phyloP scores from a whole-genome alignment of 2,329 filamentous ascomycete genomes.

The Aspergillus brasiliensis region DNA sequence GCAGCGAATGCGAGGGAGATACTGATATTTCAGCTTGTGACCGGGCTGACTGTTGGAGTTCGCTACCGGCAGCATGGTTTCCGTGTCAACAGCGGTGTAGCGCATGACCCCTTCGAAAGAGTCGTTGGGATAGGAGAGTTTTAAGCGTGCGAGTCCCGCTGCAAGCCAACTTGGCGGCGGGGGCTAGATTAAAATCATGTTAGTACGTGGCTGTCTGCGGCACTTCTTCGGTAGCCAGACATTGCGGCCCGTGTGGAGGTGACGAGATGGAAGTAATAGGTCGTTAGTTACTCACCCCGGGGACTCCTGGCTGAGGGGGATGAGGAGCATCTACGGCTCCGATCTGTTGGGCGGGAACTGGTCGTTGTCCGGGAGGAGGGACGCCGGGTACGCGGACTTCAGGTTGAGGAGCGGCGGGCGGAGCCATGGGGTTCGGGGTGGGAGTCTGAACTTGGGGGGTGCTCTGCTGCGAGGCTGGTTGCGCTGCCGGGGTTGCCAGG shows the following conservation, averaged over 20 bases:
- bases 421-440: slow-evolving; percentile 56
- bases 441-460: slow-evolving; percentile 55
- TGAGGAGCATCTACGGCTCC: slow-evolving; percentile 50
- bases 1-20: slow-evolving; percentile 85
- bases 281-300: slow-evolving; percentile 46
- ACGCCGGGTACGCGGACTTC: slow-evolving; percentile 29
- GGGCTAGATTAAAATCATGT: slow-evolving; percentile 58
- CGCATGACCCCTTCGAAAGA: slow-evolving; percentile 90
- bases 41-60: slow-evolving; percentile 55
- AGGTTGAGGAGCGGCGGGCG: slow-evolving; percentile 35
- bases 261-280: slow-evolving; percentile 14
- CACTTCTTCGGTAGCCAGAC: background rate
- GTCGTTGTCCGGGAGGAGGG: slow-evolving; percentile 27
- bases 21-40: slow-evolving; percentile 73
- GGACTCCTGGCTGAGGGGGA: slow-evolving; percentile 44
- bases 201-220: slow-evolving; percentile 11
- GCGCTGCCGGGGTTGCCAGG: slow-evolving; percentile 45
- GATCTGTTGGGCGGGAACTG: slow-evolving; percentile 39
- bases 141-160: slow-evolving; percentile 70
- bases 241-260: slow-evolving; percentile 20
- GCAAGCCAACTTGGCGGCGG: slow-evolving; percentile 85
- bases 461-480: slow-evolving; percentile 46
- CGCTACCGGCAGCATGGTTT: slow-evolving; percentile 67
- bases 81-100: slow-evolving; percentile 75
- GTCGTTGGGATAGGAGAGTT: slow-evolving; percentile 72